These are phyloP conservation scores for Tilletia setariae DNA, from an alignment of 1,284 basidiomycete genomes.

Conservation along the genomic window DNA sequence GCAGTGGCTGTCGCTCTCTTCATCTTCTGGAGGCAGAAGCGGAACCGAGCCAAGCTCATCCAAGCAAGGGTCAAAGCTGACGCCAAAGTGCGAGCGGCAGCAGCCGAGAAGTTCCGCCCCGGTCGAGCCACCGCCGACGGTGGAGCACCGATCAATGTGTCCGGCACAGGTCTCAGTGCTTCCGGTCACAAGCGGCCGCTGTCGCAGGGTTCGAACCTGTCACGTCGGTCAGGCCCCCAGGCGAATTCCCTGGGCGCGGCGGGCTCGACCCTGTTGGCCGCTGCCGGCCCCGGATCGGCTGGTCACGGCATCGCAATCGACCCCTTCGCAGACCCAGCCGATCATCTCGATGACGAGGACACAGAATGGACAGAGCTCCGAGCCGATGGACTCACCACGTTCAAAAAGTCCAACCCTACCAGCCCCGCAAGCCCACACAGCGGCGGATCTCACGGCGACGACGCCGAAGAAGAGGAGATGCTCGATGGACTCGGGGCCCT, in stretches of 20 bases:
- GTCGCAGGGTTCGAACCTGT: not conserved
- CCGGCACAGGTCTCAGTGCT: not conserved
- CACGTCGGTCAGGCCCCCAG: no score
- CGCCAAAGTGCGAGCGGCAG: slow-evolving; percentile 16
- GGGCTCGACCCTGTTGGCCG: not conserved
- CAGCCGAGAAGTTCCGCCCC: slow-evolving; percentile 14
- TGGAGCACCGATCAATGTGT: not conserved
- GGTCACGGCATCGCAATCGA: slow-evolving; percentile 18
- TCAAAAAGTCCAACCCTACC: slow-evolving; percentile 16
- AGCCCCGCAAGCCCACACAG: not conserved
- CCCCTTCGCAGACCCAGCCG: slow-evolving; percentile 19
- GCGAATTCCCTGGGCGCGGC: no score
- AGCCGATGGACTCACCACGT: slow-evolving; percentile 25
- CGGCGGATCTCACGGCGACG: not conserved
- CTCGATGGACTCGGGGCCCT: slow-evolving; percentile 29
- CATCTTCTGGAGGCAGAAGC: slow-evolving; percentile 27
- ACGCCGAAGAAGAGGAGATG: slow-evolving; percentile 17
- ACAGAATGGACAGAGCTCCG: slow-evolving; percentile 34
- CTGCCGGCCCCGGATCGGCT: not conserved
- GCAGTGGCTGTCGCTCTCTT: slow-evolving; percentile 26
- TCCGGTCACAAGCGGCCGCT: not conserved
- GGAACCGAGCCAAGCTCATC: slow-evolving; percentile 24
- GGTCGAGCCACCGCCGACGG: not conserved
- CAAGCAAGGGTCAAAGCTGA: slow-evolving; percentile 24
- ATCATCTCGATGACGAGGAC: slow-evolving; percentile 25